Percentiles rank a stretch among this genome's conserved stretches.
Evolutionary conservation across 1,139 yeast species (phyloP).

Genomic region (Pichiaceae sp.): DNA sequence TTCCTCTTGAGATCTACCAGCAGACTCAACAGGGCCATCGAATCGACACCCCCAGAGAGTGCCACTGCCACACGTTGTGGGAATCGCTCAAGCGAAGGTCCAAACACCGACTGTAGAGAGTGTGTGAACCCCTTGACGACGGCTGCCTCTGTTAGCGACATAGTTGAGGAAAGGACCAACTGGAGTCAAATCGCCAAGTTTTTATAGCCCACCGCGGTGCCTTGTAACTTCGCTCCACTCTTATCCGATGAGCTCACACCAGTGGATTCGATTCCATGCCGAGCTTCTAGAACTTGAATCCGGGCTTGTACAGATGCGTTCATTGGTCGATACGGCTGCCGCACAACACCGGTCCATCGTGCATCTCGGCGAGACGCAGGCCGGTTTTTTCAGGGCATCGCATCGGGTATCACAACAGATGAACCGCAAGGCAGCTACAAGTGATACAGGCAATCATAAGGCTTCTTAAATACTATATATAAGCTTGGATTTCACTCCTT

Average conservation of each 20-base stretch:
- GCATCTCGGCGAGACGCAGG: constrained; percentile 1
- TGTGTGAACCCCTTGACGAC: neutral
- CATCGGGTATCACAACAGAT: neutral
- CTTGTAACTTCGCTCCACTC: too few relatives aligned
- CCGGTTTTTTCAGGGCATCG: neutral
- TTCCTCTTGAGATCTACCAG: constrained; percentile 24
- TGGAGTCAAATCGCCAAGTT: too few relatives aligned
- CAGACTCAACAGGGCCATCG: constrained; percentile 56
- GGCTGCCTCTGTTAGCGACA: too few relatives aligned
- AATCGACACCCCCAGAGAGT: constrained; percentile 77
- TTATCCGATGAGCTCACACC: too few relatives aligned
- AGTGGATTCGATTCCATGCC: too few relatives aligned
- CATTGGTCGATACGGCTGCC: too few relatives aligned
- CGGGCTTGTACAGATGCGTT: too few relatives aligned
- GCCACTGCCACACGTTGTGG: constrained; percentile 30
- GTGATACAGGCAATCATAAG: neutral
- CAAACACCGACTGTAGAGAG: neutral
- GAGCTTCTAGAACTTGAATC: too few relatives aligned
- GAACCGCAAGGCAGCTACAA: neutral
- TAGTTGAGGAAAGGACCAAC: too few relatives aligned
- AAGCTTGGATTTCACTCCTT: constrained; percentile 26
- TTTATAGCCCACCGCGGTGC: too few relatives aligned
- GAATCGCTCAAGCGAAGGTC: neutral
- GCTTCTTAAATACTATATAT: neutral
- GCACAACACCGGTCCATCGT: too few relatives aligned